Conservation (phyloP, 495 filamentous ascomycete genomes). For the Pyrenula aspistea region DNA sequence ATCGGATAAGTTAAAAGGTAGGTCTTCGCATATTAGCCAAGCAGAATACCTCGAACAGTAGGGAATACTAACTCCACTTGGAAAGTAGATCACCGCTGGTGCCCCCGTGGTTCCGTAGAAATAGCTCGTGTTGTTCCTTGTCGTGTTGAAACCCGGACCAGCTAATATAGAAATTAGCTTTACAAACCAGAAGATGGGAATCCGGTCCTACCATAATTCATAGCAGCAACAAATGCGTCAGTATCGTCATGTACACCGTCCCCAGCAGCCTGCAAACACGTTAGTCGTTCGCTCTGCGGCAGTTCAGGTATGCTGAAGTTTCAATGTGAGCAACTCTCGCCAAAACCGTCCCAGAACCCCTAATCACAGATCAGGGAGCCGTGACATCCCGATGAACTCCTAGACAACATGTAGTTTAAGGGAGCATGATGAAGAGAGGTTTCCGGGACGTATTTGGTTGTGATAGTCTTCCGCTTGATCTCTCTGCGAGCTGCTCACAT, state of each 20-base stretch:
- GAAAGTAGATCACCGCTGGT: conserved; percentile 38
- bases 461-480: no score
- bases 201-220: conserved; percentile 19
- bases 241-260: conserved; percentile 4
- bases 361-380: no score
- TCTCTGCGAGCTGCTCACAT: no score
- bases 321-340: no score
- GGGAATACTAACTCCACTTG: conserved; percentile 16
- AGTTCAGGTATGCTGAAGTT: no score
- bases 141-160: conserved; percentile 9
- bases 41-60: neutral
- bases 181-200: neutral
- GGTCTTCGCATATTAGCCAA: conserved; percentile 3
- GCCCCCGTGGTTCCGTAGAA: conserved; percentile 30
- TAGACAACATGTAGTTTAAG: no score
- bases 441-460: no score
- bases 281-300: no score
- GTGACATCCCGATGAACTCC: no score
- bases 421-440: no score
- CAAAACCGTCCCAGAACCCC: no score
- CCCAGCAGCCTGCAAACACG: neutral
- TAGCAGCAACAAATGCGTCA: conserved; percentile 16
- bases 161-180: conserved; percentile 5
- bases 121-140: conserved; percentile 15
- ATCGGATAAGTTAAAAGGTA: conserved; percentile 28